Evolutionary conservation across 345 rosid genomes (phyloP).

Genomic region (Laguncularia racemosa): DNA sequence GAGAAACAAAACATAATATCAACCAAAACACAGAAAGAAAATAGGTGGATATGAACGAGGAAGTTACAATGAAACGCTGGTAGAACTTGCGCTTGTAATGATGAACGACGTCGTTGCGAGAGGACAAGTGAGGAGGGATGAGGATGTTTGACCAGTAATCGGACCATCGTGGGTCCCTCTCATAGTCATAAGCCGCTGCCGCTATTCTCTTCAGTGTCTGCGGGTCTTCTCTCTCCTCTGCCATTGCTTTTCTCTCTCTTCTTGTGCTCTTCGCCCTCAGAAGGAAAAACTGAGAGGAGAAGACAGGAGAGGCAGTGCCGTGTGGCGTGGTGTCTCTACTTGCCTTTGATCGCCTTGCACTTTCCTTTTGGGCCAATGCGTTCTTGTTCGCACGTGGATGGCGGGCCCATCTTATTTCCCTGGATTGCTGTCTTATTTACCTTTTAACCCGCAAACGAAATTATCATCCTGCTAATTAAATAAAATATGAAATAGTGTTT

Average conservation of each 20-base stretch:
- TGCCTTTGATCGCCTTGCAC: no score
- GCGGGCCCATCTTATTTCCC: no score
- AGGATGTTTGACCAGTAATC: conserved; percentile 93
- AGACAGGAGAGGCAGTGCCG: no score
- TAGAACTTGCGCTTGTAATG: conserved; percentile 97
- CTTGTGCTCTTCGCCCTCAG: no score
- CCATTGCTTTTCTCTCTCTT: conserved; percentile 27
- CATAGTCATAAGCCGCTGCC: conserved; percentile 86
- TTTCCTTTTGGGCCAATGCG: no score
- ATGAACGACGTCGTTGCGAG: conserved; percentile 77
- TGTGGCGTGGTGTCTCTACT: no score
- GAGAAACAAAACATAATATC: not conserved
- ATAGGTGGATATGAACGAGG: not conserved
- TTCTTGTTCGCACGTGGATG: no score
- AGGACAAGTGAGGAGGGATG: conserved; percentile 84
- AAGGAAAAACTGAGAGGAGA: no score
- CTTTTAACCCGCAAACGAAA: no score
- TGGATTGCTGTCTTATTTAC: no score
- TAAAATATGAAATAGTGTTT: no score
- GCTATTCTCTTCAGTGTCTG: conserved; percentile 74
- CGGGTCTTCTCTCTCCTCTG: conserved; percentile 72
- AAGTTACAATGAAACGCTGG: conserved; percentile 67
- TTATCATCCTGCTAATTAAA: no score
- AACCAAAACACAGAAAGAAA: conserved; percentile 2
- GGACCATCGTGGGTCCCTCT: conserved; percentile 76